These are phyloP conservation scores for Penicillium sp. DNA, from an alignment of 2,329 filamentous ascomycete species.

Conservation along the genomic window DNA sequence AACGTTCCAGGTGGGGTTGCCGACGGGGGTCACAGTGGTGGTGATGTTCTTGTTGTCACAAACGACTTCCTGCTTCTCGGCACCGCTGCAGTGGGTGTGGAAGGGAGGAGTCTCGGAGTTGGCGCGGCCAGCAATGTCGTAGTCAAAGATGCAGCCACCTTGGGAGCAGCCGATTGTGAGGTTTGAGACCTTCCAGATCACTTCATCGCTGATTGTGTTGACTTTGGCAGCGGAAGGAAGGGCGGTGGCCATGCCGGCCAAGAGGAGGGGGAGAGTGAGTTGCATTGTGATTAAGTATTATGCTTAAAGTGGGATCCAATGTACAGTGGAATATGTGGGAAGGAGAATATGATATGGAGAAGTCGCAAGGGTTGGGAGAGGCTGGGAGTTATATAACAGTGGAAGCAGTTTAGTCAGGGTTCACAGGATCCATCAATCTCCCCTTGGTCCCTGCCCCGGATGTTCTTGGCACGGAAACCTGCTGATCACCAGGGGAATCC, in stretches of 20 bases:
- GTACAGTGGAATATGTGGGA: neutral
- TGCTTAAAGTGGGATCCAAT: neutral
- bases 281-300: constrained; percentile 29
- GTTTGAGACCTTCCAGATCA: constrained; percentile 36
- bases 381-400: constrained; percentile 2
- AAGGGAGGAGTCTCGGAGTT: constrained; percentile 36
- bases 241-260: constrained; percentile 27
- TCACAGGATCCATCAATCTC: constrained; percentile 1
- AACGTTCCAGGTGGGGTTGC: constrained; percentile 29
- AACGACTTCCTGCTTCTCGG: constrained; percentile 21
- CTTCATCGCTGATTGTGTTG: constrained; percentile 11
- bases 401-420: neutral
- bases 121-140: constrained; percentile 31
- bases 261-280: constrained; percentile 27
- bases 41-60: constrained; percentile 31
- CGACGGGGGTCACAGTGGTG: constrained; percentile 19
- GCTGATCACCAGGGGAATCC: neutral
- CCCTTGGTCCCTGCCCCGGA: neutral
- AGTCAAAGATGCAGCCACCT: constrained; percentile 35
- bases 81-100: constrained; percentile 36
- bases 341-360: neutral
- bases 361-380: neutral
- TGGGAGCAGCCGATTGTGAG: constrained; percentile 36
- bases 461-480: constrained; percentile 1
- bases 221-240: constrained; percentile 16